phyloP scores from a whole-genome alignment of 2,329 filamentous ascomycete genomes.

The Verticillium nonalfalfae region DNA sequence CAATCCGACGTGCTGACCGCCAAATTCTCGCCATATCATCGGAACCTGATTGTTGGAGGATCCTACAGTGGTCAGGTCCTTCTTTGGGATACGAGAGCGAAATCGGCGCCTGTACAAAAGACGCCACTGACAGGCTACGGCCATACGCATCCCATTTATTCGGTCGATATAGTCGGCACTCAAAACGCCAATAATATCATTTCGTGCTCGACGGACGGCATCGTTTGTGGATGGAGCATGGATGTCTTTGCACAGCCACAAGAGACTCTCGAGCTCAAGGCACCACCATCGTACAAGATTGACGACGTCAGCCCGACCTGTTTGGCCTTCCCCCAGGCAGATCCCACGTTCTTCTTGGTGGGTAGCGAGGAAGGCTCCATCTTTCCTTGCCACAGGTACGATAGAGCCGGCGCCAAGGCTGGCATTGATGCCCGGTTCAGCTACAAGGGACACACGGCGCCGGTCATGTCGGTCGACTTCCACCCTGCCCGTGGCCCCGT shows the following conservation, averaged over 20 bases:
- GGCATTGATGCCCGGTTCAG: conserved; percentile 84
- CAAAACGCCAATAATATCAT: conserved; percentile 99
- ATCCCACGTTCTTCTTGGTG: conserved; percentile 95
- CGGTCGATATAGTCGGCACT: conserved; percentile 89
- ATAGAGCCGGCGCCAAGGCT: conserved; percentile 93
- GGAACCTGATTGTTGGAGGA: conserved; percentile 90
- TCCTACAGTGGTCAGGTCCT: conserved; percentile 96
- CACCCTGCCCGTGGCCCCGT: conserved; percentile 88
- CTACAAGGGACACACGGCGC: conserved; percentile 86
- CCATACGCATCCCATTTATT: conserved; percentile 95
- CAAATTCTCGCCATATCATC: conserved; percentile 98
- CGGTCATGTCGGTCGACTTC: conserved; percentile 94
- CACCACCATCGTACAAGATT: conserved; percentile 79
- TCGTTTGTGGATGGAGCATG: conserved; percentile 94
- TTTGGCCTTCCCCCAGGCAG: conserved; percentile 88
- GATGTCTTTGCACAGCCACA: conserved; percentile 97
- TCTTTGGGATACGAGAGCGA: conserved; percentile 91
- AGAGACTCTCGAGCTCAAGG: conserved; percentile 82
- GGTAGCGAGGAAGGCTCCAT: conserved; percentile 96
- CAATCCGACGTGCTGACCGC: conserved; percentile 93
- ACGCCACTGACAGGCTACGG: conserved; percentile 92
- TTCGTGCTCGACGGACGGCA: conserved; percentile 91
- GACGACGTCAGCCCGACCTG: conserved; percentile 94
- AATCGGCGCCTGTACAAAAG: conserved; percentile 86
- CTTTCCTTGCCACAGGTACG: conserved; percentile 94